Evolutionary conservation across 208 protist species (phyloP), one percentile per base, ranked within the genome.

Genomic region (Trypanosoma theileri): DNA sequence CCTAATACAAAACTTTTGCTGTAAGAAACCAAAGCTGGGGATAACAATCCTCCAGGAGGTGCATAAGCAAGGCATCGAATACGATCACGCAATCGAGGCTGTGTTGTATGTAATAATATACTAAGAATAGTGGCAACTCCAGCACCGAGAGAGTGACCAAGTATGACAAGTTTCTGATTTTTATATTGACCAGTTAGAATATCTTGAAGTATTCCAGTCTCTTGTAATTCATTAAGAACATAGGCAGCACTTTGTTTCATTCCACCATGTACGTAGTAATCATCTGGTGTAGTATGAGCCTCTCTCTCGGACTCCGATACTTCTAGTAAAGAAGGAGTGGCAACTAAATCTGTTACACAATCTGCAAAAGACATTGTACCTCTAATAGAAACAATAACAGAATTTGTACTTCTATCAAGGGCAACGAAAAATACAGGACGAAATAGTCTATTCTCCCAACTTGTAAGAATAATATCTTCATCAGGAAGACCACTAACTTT

Each of bases 81-180:
- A 1, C 91, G 91, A 11, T 42, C 28, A 3, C 88, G 86, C 50
- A 96, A 53, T 26, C 19, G 69, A 19, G 64, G 57, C 12, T 80
- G 31, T 12, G 77, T 72, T 17, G 84, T 85, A 70, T 76, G 84
- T 22, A 96, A 40, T 40, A 94, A 35, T 24, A 81, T 85, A 11
- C 84, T 80, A 28, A 96, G 68, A 22, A 96, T 78, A 9, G 89
- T 64, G 3, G 85, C 83, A 17, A 92, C 85, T 9, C 89, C 92
- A 14, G 85, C 92, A 26, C 92, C 92, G 35, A 96, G 83, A 1
- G 92, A 96, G 75, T 96, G 92, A 21, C 92, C 92, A 1, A 96
- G 54, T 2, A 96, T 60, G 22, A 94, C 77, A 7, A 96, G 41
- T 45, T 69, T 79, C 17, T 79, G 72, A 10, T 59, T 52, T 7